These are phyloP conservation scores for Piromyces finnis DNA, from an alignment of 192 early-diverging fungal species.

Conservation along the genomic window DNA sequence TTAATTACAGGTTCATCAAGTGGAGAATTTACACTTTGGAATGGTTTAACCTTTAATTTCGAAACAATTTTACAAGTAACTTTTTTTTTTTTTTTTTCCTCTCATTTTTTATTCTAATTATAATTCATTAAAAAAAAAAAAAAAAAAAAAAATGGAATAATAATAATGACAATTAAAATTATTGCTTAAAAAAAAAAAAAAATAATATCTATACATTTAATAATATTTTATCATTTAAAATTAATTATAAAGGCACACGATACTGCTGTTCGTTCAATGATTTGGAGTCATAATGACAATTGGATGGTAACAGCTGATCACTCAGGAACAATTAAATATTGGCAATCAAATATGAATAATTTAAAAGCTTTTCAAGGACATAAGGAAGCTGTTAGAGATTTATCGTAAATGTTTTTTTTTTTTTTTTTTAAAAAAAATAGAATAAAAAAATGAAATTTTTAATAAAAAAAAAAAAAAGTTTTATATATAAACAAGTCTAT, in stretches of 20 bases:
- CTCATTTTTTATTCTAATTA: neutral
- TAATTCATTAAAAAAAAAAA: neutral
- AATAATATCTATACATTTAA: too few species aligned
- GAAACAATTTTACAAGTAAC: constrained; percentile 76
- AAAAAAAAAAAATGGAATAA: constrained; percentile 5
- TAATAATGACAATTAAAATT: neutral
- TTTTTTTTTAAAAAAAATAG: too few species aligned
- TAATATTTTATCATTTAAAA: too few species aligned
- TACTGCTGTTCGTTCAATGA: constrained; percentile 81
- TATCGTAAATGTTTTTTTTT: constrained; percentile 28
- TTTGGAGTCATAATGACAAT: constrained; percentile 87
- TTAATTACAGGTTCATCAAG: constrained; percentile 81
- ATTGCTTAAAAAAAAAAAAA: neutral
- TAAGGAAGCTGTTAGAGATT: constrained; percentile 72
- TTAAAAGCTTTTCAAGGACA: constrained; percentile 76
- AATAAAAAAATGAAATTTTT: too few species aligned
- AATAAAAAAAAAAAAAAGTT: too few species aligned
- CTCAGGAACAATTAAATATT: constrained; percentile 87
- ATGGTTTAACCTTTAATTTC: constrained; percentile 93
- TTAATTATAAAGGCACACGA: constrained; percentile 72
- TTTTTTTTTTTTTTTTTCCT: neutral
- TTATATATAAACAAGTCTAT: too few species aligned
- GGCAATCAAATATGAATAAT: constrained; percentile 91
- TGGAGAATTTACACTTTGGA: constrained; percentile 96
- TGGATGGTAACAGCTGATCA: constrained; percentile 92